Conservation (phyloP, 2,329 filamentous ascomycete species). For the Penicillium sp. region DNA sequence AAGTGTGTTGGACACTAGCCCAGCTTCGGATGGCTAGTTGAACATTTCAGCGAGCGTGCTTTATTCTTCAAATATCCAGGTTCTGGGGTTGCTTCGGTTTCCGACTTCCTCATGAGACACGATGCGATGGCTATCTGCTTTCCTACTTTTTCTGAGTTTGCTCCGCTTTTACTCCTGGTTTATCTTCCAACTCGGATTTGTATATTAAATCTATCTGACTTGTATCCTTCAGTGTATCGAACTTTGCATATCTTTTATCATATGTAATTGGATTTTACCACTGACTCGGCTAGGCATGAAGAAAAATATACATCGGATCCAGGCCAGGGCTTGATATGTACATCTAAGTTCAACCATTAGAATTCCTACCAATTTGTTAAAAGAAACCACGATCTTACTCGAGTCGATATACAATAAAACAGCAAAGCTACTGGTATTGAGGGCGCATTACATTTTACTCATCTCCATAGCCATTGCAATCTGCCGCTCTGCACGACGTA, state of each 20-base stretch:
- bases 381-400: not conserved
- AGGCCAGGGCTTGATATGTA: not conserved
- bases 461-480: not conserved
- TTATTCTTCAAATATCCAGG: constrained; percentile 1
- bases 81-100: not conserved
- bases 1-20: constrained; percentile 38
- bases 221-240: not conserved
- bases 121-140: constrained; percentile 7
- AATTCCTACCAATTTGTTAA: not conserved
- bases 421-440: not conserved
- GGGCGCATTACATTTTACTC: not conserved
- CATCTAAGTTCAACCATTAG: not conserved
- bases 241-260: not conserved
- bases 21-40: not conserved
- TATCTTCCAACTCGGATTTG: not conserved
- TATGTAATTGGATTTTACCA: not conserved
- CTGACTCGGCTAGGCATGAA: not conserved
- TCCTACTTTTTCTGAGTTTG: not conserved
- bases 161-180: not conserved
- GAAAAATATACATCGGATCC: not conserved
- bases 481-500: not conserved
- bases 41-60: constrained; percentile 12
- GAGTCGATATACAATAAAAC: not conserved
- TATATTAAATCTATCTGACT: constrained; percentile 8
- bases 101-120: constrained; percentile 13